phyloP scores from a whole-genome alignment of 148 eudicot species.

The Diospyros lotus region DNA sequence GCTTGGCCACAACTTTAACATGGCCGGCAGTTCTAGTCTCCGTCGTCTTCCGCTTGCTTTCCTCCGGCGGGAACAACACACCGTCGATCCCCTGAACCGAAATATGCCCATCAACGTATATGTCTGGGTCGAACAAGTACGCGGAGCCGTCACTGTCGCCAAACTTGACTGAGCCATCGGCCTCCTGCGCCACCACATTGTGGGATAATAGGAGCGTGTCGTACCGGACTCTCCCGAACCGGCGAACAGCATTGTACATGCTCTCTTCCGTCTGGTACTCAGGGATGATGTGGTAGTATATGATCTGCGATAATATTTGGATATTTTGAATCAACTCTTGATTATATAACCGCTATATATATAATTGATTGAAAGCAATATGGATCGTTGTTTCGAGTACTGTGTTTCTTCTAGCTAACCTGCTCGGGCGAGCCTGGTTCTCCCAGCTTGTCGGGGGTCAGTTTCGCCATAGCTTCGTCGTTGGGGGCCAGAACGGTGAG shows the following conservation, averaged over 20 bases:
- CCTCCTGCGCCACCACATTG: conserved; percentile 25
- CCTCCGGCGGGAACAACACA: conserved; percentile 17
- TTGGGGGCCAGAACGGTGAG: conserved; percentile 20
- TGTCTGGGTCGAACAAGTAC: conserved; percentile 25
- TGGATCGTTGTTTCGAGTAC: too few relatives aligned
- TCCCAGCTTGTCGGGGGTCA: conserved; percentile 16
- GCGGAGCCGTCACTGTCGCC: conserved; percentile 23
- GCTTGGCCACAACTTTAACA: conserved; percentile 8
- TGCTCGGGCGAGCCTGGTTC: conserved; percentile 25
- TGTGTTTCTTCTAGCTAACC: too few relatives aligned
- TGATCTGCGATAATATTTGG: not conserved
- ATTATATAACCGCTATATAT: too few relatives aligned
- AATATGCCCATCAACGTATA: conserved; percentile 19
- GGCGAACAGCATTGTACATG: conserved; percentile 25
- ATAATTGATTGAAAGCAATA: too few relatives aligned
- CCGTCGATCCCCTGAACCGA: conserved; percentile 25
- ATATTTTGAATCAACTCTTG: too few relatives aligned
- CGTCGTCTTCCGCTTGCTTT: not conserved
- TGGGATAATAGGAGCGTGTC: conserved; percentile 20
- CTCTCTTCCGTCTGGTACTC: conserved; percentile 28
- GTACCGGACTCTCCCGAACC: conserved; percentile 21
- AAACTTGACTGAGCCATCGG: conserved; percentile 28
- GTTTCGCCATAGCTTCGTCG: conserved; percentile 26
- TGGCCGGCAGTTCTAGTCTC: not conserved
- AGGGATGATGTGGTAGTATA: conserved; percentile 23